Base-by-base conservation (phyloP, 2,329 filamentous ascomycete genomes). In the Colletotrichum ledebouriae region DNA sequence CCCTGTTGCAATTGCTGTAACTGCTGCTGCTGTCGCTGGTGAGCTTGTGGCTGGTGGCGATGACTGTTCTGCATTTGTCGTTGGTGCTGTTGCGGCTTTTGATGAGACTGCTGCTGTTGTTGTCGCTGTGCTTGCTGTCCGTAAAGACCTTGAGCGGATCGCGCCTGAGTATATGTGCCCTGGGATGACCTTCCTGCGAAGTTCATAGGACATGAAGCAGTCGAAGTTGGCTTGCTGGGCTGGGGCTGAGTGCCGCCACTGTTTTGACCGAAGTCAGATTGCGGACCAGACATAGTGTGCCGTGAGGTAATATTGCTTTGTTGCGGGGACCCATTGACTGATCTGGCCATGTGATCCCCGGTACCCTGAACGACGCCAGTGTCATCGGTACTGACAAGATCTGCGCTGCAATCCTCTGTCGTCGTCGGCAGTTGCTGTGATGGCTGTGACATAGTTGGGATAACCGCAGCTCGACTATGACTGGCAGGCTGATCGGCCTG, bases 101-200 rank as follows among this genome's bases (percentile, higher is more conserved):
- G 37, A 6, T 49, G 63, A 12, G 47, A 46, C 25, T 52, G 49
- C 29, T 50, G 63, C 20, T 73, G 71, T 29, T 76, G 73, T 59
- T 73, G 72, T 41, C 72, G 71, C 20, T 72, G 68, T 29, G 69
- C 73, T 47, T 73, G 73, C 29, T 73, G 58, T 29, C 69, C 66
- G 20, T 72, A 64, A 4, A 63, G 66, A 6, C 41, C 50, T 25
- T 61, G 56, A 47, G 20, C 20, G 56, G 39, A 29, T n/a, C 37
- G 61, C 15, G 20, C 29, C n/a, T 69, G 56, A 13, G 29, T 37
- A 9, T 67, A 61, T 6, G 50, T 56, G 33, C 41, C 29, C 37
- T 66, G 56, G 29, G 59, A 17, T 37, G 52, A 22, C 15, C 57
- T 37, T 34, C 49, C 20, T 13, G 62, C 13, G 12, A 59, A 12